These are phyloP conservation scores for Cyphellophora europaea DNA, from an alignment of 2,329 filamentous ascomycete species.

Conservation along the genomic window DNA sequence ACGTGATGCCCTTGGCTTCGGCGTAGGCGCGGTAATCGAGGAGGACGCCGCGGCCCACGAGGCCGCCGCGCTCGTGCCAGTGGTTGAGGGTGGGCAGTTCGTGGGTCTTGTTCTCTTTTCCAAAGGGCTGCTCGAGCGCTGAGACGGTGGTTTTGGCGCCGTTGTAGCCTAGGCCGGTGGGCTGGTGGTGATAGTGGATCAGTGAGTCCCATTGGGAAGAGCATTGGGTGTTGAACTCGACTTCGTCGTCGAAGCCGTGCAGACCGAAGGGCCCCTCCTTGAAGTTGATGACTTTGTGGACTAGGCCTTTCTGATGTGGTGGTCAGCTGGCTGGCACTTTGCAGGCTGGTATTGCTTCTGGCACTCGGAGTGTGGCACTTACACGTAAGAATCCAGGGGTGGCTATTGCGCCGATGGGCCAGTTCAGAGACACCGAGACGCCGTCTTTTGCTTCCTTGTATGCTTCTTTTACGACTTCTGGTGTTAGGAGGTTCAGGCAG, in stretches of 20 bases:
- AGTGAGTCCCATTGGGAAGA: slow-evolving; percentile 42
- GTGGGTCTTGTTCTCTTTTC: slow-evolving; percentile 11
- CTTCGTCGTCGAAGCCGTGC: slow-evolving; percentile 31
- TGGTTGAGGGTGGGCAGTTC: slow-evolving; percentile 16
- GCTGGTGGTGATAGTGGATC: slow-evolving; percentile 16
- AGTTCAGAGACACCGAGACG: slow-evolving; percentile 43
- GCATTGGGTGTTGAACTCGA: slow-evolving; percentile 39
- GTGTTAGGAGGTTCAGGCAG: slow-evolving; percentile 51
- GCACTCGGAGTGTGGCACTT: too few species aligned
- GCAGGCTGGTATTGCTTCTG: too few species aligned
- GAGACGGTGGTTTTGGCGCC: slow-evolving; percentile 20
- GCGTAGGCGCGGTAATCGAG: slow-evolving; percentile 38
- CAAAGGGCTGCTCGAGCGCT: slow-evolving; percentile 16
- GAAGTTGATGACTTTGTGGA: slow-evolving; percentile 12
- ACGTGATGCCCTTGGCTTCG: slow-evolving; percentile 24
- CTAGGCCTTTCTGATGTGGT: slow-evolving; percentile 11
- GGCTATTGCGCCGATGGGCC: slow-evolving; percentile 32
- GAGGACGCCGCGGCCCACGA: slow-evolving; percentile 37
- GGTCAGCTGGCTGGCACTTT: too few species aligned
- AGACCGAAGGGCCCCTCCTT: slow-evolving; percentile 7
- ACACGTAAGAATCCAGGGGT: slow-evolving; percentile 9
- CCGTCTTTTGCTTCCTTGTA: slow-evolving; percentile 49
- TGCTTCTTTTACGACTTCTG: slow-evolving; percentile 42
- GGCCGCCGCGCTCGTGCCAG: slow-evolving; percentile 30
- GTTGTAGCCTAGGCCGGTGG: slow-evolving; percentile 13